Evolutionary conservation across 352 stramenopile genomes (phyloP).

Genomic region (Phytophthora ohioensis): DNA sequence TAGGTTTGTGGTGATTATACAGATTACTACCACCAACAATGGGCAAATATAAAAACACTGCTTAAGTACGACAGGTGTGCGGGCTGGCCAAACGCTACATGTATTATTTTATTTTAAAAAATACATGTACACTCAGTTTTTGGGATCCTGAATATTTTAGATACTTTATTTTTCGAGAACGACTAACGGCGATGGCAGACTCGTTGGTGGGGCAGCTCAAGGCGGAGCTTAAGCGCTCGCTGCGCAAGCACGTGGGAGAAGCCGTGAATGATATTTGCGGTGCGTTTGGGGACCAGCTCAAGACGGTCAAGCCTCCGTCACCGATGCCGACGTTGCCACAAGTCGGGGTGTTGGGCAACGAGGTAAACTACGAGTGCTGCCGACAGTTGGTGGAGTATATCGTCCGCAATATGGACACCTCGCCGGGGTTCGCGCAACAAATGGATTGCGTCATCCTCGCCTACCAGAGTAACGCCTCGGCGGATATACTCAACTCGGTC

Average conservation of each 20-base stretch:
- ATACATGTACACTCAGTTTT: no score
- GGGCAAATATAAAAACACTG: no score
- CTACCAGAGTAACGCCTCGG: constrained; percentile 55
- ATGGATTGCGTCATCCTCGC: constrained; percentile 74
- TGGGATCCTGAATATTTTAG: no score
- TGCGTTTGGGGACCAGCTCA: constrained; percentile 31
- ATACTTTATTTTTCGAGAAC: no score
- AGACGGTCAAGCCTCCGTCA: background rate
- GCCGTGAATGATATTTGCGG: constrained; percentile 51
- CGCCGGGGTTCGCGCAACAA: constrained; percentile 56
- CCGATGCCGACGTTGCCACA: background rate
- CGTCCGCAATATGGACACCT: constrained; percentile 59
- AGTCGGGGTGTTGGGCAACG: background rate
- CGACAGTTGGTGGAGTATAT: constrained; percentile 62
- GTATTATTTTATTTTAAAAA: no score
- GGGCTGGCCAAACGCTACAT: no score
- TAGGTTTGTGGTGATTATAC: no score
- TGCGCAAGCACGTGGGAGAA: constrained; percentile 45
- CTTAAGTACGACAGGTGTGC: no score
- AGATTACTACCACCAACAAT: no score
- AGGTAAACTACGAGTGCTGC: constrained; percentile 52
- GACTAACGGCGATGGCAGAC: background rate
- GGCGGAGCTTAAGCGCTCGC: constrained; percentile 40
- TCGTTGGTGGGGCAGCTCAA: constrained; percentile 24
- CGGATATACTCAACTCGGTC: constrained; percentile 51